These are phyloP conservation scores for Chlorophyllum brunneum DNA, from an alignment of 768 basidiomycete genomes.

Conservation along the genomic window DNA sequence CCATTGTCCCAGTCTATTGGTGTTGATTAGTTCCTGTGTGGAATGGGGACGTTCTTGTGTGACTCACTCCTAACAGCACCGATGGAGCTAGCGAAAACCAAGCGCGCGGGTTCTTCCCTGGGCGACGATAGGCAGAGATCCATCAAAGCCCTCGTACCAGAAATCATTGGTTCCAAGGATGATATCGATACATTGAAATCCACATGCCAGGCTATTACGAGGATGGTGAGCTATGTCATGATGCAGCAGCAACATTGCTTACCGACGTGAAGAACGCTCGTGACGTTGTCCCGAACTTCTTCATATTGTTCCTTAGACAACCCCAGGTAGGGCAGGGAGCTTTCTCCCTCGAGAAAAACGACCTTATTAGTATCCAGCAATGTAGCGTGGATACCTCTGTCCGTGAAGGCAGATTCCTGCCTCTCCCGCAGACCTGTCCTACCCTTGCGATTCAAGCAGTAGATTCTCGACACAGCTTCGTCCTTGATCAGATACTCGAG, in stretches of 20 bases:
- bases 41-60: background rate
- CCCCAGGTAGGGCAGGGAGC: conserved; percentile 25
- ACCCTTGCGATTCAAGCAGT: conserved; percentile 30
- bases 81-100: conserved; percentile 37
- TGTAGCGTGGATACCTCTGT: conserved; percentile 23
- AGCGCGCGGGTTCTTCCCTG: conserved; percentile 21
- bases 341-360: conserved; percentile 33
- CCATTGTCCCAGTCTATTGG: conserved; percentile 12
- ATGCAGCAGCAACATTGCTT: background rate
- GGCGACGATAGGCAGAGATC: conserved; percentile 33
- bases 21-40: background rate
- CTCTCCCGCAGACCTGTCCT: conserved; percentile 11
- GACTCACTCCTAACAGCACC: conserved; percentile 21
- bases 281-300: conserved; percentile 28
- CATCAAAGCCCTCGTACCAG: conserved; percentile 34
- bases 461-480: conserved; percentile 23
- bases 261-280: conserved; percentile 36
- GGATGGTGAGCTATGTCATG: background rate
- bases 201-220: conserved; percentile 36
- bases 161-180: conserved; percentile 40
- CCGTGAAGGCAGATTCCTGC: conserved; percentile 20
- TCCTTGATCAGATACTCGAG: conserved; percentile 26
- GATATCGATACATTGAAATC: conserved; percentile 41
- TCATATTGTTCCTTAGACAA: conserved; percentile 21
- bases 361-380: conserved; percentile 29